These are phyloP conservation scores for Tulasnella sp. DNA, from an alignment of 768 basidiomycete genomes.

Conservation along the genomic window DNA sequence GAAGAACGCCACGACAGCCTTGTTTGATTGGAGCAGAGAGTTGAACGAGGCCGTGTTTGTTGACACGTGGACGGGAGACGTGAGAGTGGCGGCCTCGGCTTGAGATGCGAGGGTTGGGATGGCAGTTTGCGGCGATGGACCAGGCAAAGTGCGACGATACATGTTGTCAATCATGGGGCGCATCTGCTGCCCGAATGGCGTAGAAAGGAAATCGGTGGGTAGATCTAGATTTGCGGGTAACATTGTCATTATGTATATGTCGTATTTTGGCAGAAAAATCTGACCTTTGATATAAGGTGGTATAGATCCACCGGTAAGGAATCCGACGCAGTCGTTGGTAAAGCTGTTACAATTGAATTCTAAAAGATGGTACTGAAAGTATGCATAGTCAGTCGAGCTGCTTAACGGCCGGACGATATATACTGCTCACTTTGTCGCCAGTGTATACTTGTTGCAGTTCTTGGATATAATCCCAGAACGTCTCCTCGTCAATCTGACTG, in stretches of 20 bases:
- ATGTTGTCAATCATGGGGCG: conserved; percentile 87
- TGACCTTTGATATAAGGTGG: conserved; percentile 73
- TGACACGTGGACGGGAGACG: conserved; percentile 55
- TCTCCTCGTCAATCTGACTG: conserved; percentile 71
- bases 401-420: too few relatives aligned
- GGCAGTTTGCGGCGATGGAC: too few relatives aligned
- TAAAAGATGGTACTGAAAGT: conserved; percentile 64
- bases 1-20: conserved; percentile 72
- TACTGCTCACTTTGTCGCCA: conserved; percentile 62
- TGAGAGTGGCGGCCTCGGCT: conserved; percentile 26
- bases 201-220: conserved; percentile 76
- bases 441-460: conserved; percentile 75
- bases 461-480: conserved; percentile 72
- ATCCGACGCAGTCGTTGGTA: conserved; percentile 77
- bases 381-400: too few relatives aligned
- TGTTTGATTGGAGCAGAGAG: conserved; percentile 50
- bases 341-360: conserved; percentile 97
- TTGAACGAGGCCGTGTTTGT: conserved; percentile 69
- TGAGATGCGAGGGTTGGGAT: conserved; percentile 27
- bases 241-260: background rate
- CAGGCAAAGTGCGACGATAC: conserved; percentile 49
- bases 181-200: conserved; percentile 76
- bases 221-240: conserved; percentile 38
- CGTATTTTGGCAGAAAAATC: background rate
- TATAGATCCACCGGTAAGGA: conserved; percentile 74